phyloP scores from a whole-genome alignment of 805 yeast genomes.

The Brettanomyces anomalus region DNA sequence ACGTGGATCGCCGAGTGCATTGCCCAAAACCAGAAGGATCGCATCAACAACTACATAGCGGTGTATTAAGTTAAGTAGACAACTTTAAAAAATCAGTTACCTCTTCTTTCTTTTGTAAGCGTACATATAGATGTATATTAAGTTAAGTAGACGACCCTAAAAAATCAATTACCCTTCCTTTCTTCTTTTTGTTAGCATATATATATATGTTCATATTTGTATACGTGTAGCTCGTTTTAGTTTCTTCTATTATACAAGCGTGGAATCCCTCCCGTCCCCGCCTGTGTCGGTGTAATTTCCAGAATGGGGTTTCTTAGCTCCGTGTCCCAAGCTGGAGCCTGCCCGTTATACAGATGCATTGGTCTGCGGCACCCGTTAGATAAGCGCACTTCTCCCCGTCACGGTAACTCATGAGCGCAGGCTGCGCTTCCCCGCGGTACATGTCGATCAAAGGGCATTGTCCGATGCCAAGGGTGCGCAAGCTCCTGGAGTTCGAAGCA shows the following conservation, averaged over 20 bases:
- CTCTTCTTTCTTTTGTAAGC: no score
- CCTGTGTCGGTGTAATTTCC: slow-evolving; percentile 38
- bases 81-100: no score
- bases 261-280: no score
- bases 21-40: slow-evolving; percentile 94
- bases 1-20: slow-evolving; percentile 99
- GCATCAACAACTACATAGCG: slow-evolving; percentile 83
- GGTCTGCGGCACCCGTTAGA: no score
- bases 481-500: slow-evolving; percentile 43
- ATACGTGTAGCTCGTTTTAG: no score
- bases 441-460: slow-evolving; percentile 66
- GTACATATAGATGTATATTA: not conserved
- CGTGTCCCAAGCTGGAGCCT: slow-evolving; percentile 15
- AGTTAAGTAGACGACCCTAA: not conserved
- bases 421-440: slow-evolving; percentile 43
- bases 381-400: no score
- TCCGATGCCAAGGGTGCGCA: slow-evolving; percentile 49
- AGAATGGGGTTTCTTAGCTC: slow-evolving; percentile 48
- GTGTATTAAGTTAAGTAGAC: slow-evolving; percentile 44
- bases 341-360: no score
- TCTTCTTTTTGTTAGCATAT: not conserved
- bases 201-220: not conserved
- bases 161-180: no score
- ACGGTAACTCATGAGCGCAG: no score
- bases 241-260: no score